Evolutionary conservation across 148 eudicot species (phyloP).

Genomic region (Dysphania ambrosioides): DNA sequence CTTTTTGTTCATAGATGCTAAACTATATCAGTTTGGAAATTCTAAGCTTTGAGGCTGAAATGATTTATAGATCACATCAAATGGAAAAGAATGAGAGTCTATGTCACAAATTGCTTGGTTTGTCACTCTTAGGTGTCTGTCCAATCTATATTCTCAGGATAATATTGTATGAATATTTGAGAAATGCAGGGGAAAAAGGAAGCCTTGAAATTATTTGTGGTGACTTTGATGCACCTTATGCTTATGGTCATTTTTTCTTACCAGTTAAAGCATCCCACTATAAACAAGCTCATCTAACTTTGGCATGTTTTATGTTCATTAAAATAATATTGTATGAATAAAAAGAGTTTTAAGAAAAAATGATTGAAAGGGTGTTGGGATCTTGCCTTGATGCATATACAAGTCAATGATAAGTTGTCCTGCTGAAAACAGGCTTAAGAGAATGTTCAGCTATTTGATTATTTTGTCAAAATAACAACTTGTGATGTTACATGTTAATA

Average conservation of each 20-base stretch:
- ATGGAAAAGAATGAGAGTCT: background rate
- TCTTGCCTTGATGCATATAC: background rate
- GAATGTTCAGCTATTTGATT: background rate
- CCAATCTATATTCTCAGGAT: background rate
- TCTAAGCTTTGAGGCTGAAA: background rate
- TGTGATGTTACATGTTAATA: background rate
- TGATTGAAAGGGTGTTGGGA: background rate
- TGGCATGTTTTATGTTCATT: background rate
- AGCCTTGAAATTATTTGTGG: background rate
- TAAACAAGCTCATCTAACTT: background rate
- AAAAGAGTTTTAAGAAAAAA: too few relatives aligned
- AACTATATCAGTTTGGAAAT: background rate
- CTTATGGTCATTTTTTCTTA: background rate
- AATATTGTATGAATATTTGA: background rate
- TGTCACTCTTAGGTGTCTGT: background rate
- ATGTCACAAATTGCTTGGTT: background rate
- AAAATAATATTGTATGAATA: background rate
- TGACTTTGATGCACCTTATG: background rate
- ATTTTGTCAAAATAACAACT: background rate
- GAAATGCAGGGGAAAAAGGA: background rate
- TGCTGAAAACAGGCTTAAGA: background rate
- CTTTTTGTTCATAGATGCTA: background rate
- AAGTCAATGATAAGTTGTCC: background rate
- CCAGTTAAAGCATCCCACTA: too few relatives aligned
- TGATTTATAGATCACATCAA: background rate